Percentiles rank a stretch among this genome's conserved stretches.
phyloP scores from a whole-genome alignment of 345 rosid species.

The Bruguiera parviflora region DNA sequence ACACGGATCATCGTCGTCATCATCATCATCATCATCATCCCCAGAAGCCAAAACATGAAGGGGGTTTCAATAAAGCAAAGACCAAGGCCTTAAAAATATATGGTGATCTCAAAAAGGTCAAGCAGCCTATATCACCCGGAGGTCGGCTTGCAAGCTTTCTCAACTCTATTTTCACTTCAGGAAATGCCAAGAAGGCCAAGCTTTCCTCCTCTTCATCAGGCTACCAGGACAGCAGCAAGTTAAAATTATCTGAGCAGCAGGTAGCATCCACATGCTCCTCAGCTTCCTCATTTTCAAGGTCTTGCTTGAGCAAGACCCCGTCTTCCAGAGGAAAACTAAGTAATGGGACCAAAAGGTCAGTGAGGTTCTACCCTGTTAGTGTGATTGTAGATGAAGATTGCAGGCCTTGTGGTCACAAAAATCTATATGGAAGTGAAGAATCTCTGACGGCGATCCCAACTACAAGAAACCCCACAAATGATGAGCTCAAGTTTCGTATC shows the following conservation, averaged over 20 bases:
- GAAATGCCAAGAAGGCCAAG: slow-evolving; percentile 29
- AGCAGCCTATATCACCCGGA: slow-evolving; percentile 35
- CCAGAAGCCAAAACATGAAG: slow-evolving; percentile 16
- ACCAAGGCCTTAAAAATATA: slow-evolving; percentile 30
- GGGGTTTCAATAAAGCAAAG: slow-evolving; percentile 26
- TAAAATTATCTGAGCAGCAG: slow-evolving; percentile 17
- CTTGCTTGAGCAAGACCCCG: slow-evolving; percentile 35
- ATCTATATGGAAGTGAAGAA: slow-evolving; percentile 10
- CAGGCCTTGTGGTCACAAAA: slow-evolving; percentile 32
- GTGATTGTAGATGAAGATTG: slow-evolving; percentile 34
- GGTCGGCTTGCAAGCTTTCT: slow-evolving; percentile 33
- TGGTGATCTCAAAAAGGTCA: slow-evolving; percentile 31
- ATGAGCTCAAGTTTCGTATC: slow-evolving; percentile 25
- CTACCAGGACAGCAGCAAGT: slow-evolving; percentile 10
- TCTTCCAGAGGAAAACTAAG: slow-evolving; percentile 23
- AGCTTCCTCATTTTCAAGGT: slow-evolving; percentile 33
- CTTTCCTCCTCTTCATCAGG: slow-evolving; percentile 9
- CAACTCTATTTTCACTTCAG: slow-evolving; percentile 28
- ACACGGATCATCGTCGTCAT: not conserved
- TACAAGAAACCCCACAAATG: not conserved
- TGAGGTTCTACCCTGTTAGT: slow-evolving; percentile 28
- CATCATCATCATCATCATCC: slow-evolving; percentile 2
- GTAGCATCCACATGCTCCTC: slow-evolving; percentile 23
- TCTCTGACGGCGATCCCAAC: not conserved
- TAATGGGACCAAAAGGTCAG: slow-evolving; percentile 27